Percentiles rank a stretch among this genome's conserved stretches.
Conservation (phyloP, 345 rosid species). For the Eucalyptus pumila region DNA sequence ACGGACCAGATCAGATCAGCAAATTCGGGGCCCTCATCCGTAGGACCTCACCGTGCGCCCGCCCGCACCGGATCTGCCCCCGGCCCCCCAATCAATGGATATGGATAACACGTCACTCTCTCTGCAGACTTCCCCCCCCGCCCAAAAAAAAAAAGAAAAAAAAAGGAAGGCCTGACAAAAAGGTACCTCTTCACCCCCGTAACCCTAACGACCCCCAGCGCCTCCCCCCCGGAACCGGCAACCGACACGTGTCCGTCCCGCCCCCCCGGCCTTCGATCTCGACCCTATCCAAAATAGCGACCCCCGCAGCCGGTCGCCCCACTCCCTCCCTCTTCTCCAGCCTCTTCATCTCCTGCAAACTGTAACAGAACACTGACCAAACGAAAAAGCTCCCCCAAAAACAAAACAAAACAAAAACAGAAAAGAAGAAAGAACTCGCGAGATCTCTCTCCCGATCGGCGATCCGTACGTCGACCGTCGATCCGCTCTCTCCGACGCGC, state of each 20-base stretch:
- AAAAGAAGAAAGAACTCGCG: accelerated
- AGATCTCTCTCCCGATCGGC: background rate
- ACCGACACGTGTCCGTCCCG: constrained; percentile 4
- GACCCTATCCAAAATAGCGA: no score
- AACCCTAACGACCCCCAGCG: background rate
- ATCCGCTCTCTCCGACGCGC: background rate
- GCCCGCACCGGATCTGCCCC: background rate
- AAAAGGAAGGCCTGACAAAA: background rate
- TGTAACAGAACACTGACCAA: background rate
- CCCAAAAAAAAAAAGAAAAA: no score
- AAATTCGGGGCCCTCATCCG: no score
- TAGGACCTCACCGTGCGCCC: background rate
- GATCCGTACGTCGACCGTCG: background rate
- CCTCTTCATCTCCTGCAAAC: background rate
- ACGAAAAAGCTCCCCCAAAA: background rate
- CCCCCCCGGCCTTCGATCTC: background rate
- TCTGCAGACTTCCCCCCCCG: background rate
- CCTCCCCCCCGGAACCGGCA: background rate
- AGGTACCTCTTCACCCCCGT: no score
- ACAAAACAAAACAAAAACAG: no score
- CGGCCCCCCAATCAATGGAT: background rate
- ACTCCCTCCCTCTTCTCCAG: background rate
- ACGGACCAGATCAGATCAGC: no score
- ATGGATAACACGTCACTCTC: constrained; percentile 9
- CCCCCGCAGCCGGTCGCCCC: background rate